phyloP scores from a whole-genome alignment of 2,329 filamentous ascomycete species.

The Graphilbum fragrans region DNA sequence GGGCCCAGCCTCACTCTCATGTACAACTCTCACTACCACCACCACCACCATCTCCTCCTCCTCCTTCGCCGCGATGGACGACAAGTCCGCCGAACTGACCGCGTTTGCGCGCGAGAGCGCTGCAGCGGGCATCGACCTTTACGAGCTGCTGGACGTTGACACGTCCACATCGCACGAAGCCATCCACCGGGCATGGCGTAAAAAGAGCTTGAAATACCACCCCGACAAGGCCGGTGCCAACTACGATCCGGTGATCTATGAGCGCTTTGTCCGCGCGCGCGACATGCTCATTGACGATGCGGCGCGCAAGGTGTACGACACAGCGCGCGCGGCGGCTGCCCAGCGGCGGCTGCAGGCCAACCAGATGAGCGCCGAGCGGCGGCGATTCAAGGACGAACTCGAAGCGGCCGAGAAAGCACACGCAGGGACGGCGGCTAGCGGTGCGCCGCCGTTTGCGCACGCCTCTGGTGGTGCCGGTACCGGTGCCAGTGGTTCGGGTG shows the following conservation, averaged over 20 bases:
- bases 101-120: conserved; percentile 46
- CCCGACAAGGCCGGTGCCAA: conserved; percentile 75
- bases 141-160: conserved; percentile 59
- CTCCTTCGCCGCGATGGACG: conserved; percentile 7
- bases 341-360: conserved; percentile 60
- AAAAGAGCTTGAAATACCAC: conserved; percentile 72
- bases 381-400: conserved; percentile 75
- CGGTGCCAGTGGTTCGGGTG: too few species aligned
- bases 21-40: too few species aligned
- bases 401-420: conserved; percentile 60
- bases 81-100: conserved; percentile 33
- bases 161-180: conserved; percentile 55
- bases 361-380: conserved; percentile 58
- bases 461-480: too few species aligned
- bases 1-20: too few species aligned
- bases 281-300: conserved; percentile 65
- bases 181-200: conserved; percentile 73
- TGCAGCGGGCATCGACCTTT: conserved; percentile 58
- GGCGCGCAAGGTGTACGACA: conserved; percentile 67
- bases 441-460: conserved; percentile 14
- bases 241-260: conserved; percentile 72
- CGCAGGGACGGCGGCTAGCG: conserved; percentile 21
- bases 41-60: too few species aligned
- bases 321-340: conserved; percentile 56
- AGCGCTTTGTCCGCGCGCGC: conserved; percentile 73